phyloP scores from a whole-genome alignment of 768 basidiomycete species.

The Dentipellis fragilis region DNA sequence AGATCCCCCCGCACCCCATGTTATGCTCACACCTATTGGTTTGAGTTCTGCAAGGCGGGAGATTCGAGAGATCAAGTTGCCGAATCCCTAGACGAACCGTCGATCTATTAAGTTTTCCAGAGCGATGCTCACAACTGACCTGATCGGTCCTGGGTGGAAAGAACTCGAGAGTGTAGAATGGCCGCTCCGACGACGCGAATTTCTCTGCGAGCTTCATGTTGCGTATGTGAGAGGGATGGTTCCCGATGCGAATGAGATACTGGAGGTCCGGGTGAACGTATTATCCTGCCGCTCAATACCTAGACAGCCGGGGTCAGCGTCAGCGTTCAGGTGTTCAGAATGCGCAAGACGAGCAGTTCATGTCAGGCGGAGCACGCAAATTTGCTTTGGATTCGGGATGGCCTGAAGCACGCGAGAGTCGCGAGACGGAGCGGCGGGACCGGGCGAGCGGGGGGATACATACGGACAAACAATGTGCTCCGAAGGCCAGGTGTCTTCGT shows the following conservation, averaged over 20 bases:
- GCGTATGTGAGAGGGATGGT: not conserved
- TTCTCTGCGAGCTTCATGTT: constrained; percentile 69
- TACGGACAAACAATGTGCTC: not conserved
- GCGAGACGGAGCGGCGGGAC: not conserved
- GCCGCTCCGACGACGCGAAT: constrained; percentile 33
- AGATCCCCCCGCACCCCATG: constrained; percentile 96
- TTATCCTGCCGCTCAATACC: not conserved
- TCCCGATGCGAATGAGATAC: not conserved
- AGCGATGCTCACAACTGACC: constrained; percentile 28
- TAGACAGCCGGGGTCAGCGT: not conserved
- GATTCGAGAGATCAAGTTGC: constrained; percentile 84
- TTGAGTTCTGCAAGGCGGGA: constrained; percentile 65
- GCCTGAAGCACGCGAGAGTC: not conserved
- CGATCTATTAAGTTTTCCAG: constrained; percentile 3
- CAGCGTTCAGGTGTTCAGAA: not conserved
- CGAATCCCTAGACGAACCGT: constrained; percentile 56
- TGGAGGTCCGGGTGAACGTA: not conserved
- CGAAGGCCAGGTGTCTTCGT: not conserved
- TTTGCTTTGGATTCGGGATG: too few relatives aligned
- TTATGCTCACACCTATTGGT: constrained; percentile 83
- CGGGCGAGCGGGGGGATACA: not conserved
- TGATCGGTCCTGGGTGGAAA: constrained; percentile 94
- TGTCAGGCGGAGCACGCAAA: too few relatives aligned
- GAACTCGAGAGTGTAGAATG: constrained; percentile 91
- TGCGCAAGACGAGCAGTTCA: not conserved